Conservation (phyloP, 352 stramenopile genomes). For the Pythium aphanidermatum region DNA sequence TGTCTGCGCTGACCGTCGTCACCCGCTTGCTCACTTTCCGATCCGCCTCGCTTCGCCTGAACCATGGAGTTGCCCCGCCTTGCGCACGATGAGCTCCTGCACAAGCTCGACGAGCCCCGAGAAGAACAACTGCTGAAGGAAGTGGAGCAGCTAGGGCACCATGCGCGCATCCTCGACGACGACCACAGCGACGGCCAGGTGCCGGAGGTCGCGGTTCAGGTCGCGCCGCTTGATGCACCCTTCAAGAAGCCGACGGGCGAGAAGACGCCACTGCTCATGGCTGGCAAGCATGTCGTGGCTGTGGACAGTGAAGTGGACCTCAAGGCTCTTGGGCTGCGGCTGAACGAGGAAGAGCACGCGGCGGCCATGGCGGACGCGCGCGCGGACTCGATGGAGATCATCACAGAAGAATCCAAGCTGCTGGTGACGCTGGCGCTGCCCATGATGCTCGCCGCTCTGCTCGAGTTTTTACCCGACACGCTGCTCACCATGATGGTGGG, state of each 20-base stretch:
- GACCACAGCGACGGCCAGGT: not conserved
- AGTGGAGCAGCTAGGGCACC: conserved; percentile 15
- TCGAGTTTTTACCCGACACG: conserved; percentile 45
- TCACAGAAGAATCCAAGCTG: conserved; percentile 5
- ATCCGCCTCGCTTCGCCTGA: not conserved
- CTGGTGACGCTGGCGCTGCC: conserved; percentile 13
- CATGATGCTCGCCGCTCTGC: conserved; percentile 33
- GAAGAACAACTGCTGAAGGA: conserved; percentile 22
- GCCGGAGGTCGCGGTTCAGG: not conserved
- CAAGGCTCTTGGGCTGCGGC: conserved; percentile 3
- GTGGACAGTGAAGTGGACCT: conserved; percentile 8
- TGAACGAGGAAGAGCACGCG: not conserved
- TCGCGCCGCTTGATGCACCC: conserved; percentile 3
- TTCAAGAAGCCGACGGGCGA: too few species aligned
- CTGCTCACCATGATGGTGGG: conserved; percentile 59
- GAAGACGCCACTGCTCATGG: conserved; percentile 11
- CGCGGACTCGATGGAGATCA: not conserved
- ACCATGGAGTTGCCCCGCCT: conserved; percentile 27
- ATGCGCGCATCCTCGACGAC: conserved; percentile 13
- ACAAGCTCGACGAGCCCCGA: conserved; percentile 26
- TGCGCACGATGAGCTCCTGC: conserved; percentile 23
- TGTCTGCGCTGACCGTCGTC: too few species aligned
- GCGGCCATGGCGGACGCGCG: not conserved
- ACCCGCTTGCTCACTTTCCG: not conserved
- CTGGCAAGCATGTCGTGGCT: not conserved